phyloP scores from a whole-genome alignment of 2,329 filamentous ascomycete genomes.

The Diaporthe aspalathi region DNA sequence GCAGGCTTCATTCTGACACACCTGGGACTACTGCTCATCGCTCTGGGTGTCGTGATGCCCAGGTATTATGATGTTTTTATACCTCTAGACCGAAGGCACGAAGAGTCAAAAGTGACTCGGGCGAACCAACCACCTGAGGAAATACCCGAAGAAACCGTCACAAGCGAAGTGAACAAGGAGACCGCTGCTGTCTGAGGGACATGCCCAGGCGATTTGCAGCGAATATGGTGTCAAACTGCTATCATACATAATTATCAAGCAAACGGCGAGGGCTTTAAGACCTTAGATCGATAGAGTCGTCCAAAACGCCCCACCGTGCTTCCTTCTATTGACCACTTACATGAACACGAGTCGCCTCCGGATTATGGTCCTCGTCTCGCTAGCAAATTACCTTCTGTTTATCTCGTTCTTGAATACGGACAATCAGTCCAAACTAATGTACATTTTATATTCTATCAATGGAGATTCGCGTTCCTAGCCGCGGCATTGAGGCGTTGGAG shows the following conservation, averaged over 20 bases:
- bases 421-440: no score
- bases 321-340: not conserved
- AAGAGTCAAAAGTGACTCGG: conserved; percentile 43
- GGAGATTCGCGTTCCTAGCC: no score
- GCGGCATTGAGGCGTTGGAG: no score
- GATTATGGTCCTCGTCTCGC: not conserved
- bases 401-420: no score
- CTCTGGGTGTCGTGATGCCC: conserved; percentile 62
- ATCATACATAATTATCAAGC: not conserved
- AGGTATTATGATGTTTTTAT: conserved; percentile 66
- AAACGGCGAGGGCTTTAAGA: not conserved
- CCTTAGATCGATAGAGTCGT: not conserved
- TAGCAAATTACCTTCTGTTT: no score
- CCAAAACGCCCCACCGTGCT: not conserved
- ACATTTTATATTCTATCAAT: no score
- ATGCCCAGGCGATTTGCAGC: not conserved
- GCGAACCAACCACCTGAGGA: conserved; percentile 22
- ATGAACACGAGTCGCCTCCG: no score
- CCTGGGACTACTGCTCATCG: conserved; percentile 58
- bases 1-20: conserved; percentile 62
- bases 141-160: not conserved
- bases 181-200: not conserved
- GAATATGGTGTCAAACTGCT: no score
- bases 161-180: not conserved
- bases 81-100: conserved; percentile 56